Evolutionary conservation across 2,329 filamentous ascomycete genomes (phyloP).

Genomic region (Aspergillus amoenus): DNA sequence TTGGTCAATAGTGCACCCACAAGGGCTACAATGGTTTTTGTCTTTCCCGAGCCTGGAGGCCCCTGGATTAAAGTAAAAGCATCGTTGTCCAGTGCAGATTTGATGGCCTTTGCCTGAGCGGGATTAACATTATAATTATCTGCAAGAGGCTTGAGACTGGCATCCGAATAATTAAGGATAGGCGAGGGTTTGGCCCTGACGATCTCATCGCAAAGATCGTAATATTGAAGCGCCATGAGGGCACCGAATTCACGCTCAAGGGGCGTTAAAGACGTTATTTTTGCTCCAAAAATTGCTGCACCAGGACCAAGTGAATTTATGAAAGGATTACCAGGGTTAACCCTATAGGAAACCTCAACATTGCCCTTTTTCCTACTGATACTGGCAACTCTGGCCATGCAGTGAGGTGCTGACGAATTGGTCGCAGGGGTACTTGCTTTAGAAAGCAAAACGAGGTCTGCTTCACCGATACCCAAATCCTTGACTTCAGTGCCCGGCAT

Average conservation of each 20-base stretch:
- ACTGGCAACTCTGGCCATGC: conserved; percentile 79
- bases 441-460: conserved; percentile 86
- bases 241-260: conserved; percentile 95
- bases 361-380: conserved; percentile 77
- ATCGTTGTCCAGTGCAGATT: conserved; percentile 91
- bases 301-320: conserved; percentile 68
- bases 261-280: conserved; percentile 89
- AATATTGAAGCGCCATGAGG: conserved; percentile 86
- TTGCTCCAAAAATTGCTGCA: conserved; percentile 69
- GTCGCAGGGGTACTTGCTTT: conserved; percentile 69
- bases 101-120: conserved; percentile 87
- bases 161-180: conserved; percentile 75
- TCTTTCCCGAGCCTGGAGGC: conserved; percentile 95
- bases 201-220: conserved; percentile 92
- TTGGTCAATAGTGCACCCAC: conserved; percentile 80
- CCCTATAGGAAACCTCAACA: conserved; percentile 81
- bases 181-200: conserved; percentile 86
- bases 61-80: conserved; percentile 96
- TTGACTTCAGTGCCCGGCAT: conserved; percentile 70
- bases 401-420: conserved; percentile 68
- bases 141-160: conserved; percentile 67
- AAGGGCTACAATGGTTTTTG: conserved; percentile 96
- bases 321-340: conserved; percentile 66
- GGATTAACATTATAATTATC: conserved; percentile 80
- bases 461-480: conserved; percentile 73